Base-by-base conservation (phyloP, 768 basidiomycete genomes). In the Obba rivulosa region DNA sequence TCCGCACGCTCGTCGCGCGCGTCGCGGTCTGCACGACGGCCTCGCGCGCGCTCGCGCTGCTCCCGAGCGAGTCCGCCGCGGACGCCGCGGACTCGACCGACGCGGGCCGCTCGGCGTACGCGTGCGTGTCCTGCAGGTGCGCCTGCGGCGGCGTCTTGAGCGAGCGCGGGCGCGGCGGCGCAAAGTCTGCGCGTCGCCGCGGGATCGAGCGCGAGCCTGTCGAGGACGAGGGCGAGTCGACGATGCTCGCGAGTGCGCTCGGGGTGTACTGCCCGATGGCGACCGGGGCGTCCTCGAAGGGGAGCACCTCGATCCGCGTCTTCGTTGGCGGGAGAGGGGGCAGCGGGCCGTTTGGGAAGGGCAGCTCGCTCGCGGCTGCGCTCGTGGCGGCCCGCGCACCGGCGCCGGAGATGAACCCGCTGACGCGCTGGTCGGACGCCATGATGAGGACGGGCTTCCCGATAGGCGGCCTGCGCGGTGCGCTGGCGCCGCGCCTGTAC, bases 191-290 rank as follows among this genome's bases (percentile, higher is more conserved):
- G 51, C 85, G 73, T 42, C 83, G 70, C 36, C 78, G 73, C 21
- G 85, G 85, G 47, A 85, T 80, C 4, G 85, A 87, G 43, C 77
- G 73, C 18, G 73, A 76, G 18, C 71, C 82, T 0, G 81, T 84
- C 31, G 84, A 87, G 18, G 72, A 73, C 9, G 84, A 84, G 7
- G 83, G 83, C 2, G 84, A 85, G 28, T 72, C 73, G 2, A 61
- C 61, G 24, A 74, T 62, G 49, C 76, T 75, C 38, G 77, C 71
- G 42, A 75, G 75, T 34, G 62, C 66, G 51, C 52, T 56, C 51
- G 72, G 78, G 43, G 74, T 57, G 50, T 60, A 68, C 20, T 61
- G 62, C 11, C 57, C 56, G 8, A 57, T 25, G 18, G 59, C 56
- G 8, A 57, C 28, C n/a, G 59, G 55, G 11, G 63, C 56, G 35